These are phyloP conservation scores for Davidsoniella virescens DNA, from an alignment of 2,329 filamentous ascomycete species.

Conservation along the genomic window DNA sequence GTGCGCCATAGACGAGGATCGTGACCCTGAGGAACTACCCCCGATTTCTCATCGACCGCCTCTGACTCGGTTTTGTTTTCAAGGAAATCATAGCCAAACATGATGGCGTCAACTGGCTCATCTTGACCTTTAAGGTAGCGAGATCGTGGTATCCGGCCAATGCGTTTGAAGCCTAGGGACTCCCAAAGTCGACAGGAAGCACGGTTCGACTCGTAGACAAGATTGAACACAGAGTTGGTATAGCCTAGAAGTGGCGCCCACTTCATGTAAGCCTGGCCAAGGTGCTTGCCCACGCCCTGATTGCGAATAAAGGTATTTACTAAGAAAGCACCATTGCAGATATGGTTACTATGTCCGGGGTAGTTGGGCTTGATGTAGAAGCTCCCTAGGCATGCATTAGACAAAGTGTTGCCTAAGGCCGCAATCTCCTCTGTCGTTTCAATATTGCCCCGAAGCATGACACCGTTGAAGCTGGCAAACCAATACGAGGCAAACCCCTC, in stretches of 20 bases:
- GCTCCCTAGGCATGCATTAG: conserved; percentile 66
- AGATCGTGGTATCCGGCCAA: conserved; percentile 62
- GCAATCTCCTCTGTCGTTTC: conserved; percentile 23
- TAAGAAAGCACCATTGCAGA: conserved; percentile 72
- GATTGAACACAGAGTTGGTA: conserved; percentile 83
- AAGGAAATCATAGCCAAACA: conserved; percentile 51
- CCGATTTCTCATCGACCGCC: conserved; percentile 19
- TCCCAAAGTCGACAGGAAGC: conserved; percentile 87
- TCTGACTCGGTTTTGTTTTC: conserved; percentile 22
- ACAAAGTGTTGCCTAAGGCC: conserved; percentile 53
- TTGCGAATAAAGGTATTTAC: conserved; percentile 59
- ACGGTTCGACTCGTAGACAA: conserved; percentile 87
- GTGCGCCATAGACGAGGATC: conserved; percentile 99
- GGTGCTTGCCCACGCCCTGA: conserved; percentile 56
- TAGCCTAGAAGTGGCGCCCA: conserved; percentile 72
- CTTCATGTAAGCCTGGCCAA: conserved; percentile 63
- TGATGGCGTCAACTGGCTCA: conserved; percentile 57
- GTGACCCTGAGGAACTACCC: conserved; percentile 8
- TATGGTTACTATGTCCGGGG: conserved; percentile 74
- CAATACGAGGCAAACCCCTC: conserved; percentile 68
- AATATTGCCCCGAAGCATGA: conserved; percentile 72
- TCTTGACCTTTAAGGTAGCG: conserved; percentile 53
- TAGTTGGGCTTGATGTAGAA: conserved; percentile 95
- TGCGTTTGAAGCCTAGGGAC: conserved; percentile 78
- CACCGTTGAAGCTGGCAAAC: conserved; percentile 79